These are phyloP conservation scores for Lepidium campestre DNA, from an alignment of 441 rosid genomes.

Conservation along the genomic window DNA sequence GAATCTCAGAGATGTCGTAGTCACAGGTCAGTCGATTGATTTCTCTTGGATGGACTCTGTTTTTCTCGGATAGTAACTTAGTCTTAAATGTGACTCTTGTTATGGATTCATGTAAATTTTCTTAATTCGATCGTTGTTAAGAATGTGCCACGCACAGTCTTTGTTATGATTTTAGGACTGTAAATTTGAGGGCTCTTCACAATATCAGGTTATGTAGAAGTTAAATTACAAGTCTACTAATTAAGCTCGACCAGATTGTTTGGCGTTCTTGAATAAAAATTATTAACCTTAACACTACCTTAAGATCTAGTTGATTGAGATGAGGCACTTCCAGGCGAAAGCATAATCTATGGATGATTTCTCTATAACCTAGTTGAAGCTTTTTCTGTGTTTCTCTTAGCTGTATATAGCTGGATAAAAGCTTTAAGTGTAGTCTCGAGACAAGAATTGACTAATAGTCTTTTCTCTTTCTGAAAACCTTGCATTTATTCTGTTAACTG, in stretches of 20 bases:
- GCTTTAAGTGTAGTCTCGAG: not conserved
- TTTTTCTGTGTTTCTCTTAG: not conserved
- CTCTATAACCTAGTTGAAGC: not conserved
- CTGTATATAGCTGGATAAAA: not conserved
- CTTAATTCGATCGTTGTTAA: not conserved
- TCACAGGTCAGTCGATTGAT: slow-evolving; percentile 54
- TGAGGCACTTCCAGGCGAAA: not conserved
- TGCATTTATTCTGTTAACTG: not conserved
- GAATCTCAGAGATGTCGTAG: slow-evolving; percentile 79
- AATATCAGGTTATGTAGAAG: not conserved
- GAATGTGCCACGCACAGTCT: not conserved
- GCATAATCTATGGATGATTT: not conserved
- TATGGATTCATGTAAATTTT: not conserved
- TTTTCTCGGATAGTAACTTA: not conserved
- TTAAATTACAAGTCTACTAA: not conserved
- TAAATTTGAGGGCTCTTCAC: not conserved
- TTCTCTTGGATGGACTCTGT: not conserved
- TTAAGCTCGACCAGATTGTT: not conserved
- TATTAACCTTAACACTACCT: not conserved
- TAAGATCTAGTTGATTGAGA: not conserved
- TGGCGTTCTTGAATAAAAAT: not conserved
- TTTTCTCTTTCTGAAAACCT: not conserved
- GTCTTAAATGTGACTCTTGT: not conserved
- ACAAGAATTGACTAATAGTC: not conserved
- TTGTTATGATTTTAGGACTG: not conserved